Conservation (phyloP, 2,329 filamentous ascomycete genomes). For the Fusarium avenaceum region DNA sequence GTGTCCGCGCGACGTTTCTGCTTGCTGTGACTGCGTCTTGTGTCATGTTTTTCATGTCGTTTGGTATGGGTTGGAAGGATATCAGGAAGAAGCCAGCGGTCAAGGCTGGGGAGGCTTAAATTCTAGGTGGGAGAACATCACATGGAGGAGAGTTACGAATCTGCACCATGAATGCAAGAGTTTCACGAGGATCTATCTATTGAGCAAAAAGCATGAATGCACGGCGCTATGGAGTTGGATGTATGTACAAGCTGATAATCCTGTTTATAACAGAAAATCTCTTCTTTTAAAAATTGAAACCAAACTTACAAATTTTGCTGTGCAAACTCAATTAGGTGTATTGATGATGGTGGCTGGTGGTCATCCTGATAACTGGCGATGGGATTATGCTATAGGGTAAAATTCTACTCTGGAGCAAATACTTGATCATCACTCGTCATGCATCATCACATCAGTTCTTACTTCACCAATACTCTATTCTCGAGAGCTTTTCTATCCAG, state of each 20-base stretch:
- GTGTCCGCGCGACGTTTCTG: slow-evolving; percentile 51
- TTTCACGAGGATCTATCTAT: not conserved
- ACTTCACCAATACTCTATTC: not conserved
- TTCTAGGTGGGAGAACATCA: too few species aligned
- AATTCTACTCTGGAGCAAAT: not conserved
- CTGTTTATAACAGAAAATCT: not conserved
- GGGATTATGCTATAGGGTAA: slow-evolving; percentile 21
- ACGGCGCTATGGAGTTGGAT: not conserved
- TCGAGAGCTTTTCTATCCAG: not conserved
- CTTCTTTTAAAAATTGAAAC: not conserved
- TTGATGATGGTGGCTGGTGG: not conserved
- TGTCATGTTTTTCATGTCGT: slow-evolving; percentile 53
- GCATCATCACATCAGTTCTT: slow-evolving; percentile 15
- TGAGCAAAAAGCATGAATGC: too few species aligned
- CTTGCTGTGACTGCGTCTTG: slow-evolving; percentile 51
- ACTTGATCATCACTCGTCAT: slow-evolving; percentile 10
- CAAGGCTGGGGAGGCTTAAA: slow-evolving; percentile 36
- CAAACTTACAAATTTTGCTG: not conserved
- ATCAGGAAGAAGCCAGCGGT: slow-evolving; percentile 55
- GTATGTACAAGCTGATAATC: not conserved
- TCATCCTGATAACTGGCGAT: not conserved
- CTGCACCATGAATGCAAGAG: not conserved
- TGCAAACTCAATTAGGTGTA: not conserved
- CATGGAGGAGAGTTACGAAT: not conserved
- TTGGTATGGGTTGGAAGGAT: slow-evolving; percentile 63